phyloP scores from a whole-genome alignment of 495 filamentous ascomycete species.

The Antarctomyces pellizariae region DNA sequence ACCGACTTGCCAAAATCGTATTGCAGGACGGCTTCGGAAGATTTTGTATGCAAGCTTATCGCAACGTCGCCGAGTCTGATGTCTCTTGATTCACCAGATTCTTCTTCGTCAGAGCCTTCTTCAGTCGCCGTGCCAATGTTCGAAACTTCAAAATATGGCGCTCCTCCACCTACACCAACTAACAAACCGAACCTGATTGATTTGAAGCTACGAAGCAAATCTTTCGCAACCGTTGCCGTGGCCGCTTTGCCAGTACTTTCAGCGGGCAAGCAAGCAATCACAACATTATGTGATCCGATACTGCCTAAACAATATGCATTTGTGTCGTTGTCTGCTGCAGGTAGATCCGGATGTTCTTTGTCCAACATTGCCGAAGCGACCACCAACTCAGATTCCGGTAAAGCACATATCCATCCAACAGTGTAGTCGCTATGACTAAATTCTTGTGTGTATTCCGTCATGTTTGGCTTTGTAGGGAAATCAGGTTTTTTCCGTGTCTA shows the following conservation, averaged over 20 bases:
- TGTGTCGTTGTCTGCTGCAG: background rate
- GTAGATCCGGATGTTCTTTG: background rate
- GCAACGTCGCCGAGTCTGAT: constrained; percentile 22
- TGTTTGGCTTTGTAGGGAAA: too few species aligned
- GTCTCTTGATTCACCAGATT: constrained; percentile 15
- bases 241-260: background rate
- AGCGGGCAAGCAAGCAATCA: background rate
- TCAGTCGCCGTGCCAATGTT: too few species aligned
- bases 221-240: background rate
- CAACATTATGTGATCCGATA: background rate
- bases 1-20: constrained; percentile 19
- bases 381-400: too few species aligned
- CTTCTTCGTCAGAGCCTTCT: too few species aligned
- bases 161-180: constrained; percentile 22
- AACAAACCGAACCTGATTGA: constrained; percentile 19
- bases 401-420: background rate
- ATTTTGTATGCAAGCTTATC: constrained; percentile 17
- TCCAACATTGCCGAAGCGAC: too few species aligned
- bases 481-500: too few species aligned
- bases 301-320: constrained; percentile 14
- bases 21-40: constrained; percentile 21
- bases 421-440: constrained; percentile 1
- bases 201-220: constrained; percentile 4
- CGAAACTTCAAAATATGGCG: too few species aligned
- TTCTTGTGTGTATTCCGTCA: too few species aligned